Conservation (phyloP, 2,329 filamentous ascomycete genomes). For the Aureobasidium sp. region DNA sequence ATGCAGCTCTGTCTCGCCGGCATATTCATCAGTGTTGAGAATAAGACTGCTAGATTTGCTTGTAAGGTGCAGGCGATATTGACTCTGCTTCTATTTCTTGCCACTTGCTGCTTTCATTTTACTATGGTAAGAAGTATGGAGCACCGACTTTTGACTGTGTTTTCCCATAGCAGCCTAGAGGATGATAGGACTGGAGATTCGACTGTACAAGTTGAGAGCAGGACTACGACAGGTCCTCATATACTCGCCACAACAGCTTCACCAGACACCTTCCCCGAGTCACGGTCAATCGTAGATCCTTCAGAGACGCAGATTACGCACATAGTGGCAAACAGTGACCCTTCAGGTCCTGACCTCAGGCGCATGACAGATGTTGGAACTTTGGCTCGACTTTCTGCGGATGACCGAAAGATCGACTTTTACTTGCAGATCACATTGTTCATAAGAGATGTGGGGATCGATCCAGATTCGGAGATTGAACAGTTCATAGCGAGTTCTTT, state of each 20-base stretch:
- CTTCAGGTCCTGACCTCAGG: background rate
- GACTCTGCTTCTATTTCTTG: background rate
- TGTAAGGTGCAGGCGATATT: background rate
- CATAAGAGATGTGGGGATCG: background rate
- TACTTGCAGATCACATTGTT: background rate
- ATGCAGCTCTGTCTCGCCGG: slow-evolving; percentile 1
- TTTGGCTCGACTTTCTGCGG: background rate
- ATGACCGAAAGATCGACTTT: background rate
- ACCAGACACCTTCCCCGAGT: background rate
- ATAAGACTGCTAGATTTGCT: background rate
- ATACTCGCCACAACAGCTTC: background rate
- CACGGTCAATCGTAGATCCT: background rate
- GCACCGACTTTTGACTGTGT: background rate
- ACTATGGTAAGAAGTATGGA: background rate
- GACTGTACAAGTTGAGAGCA: background rate
- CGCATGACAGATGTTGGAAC: background rate
- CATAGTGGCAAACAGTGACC: background rate
- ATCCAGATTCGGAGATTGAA: background rate
- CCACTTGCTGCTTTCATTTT: background rate
- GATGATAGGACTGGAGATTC: background rate
- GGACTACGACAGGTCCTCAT: background rate
- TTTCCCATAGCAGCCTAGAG: background rate
- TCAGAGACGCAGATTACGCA: background rate
- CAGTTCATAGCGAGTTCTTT: background rate
- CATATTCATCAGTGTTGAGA: background rate